Evolutionary conservation across 306 rosid genomes (phyloP).

Genomic region (Cajanus cajan): DNA sequence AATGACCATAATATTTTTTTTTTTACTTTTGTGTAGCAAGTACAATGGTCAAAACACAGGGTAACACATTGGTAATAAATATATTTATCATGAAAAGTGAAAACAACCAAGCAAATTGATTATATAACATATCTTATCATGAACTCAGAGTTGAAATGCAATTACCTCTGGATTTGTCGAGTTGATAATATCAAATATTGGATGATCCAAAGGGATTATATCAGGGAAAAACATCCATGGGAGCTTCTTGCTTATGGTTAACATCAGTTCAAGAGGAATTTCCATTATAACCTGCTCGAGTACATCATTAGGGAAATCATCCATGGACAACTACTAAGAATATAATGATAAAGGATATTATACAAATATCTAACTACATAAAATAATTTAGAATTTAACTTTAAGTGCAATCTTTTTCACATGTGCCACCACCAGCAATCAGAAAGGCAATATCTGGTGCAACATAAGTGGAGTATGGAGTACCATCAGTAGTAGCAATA

Average conservation of each 20-base stretch:
- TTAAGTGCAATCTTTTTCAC: not conserved
- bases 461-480: not conserved
- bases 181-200: slow-evolving; percentile 90
- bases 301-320: slow-evolving; percentile 25
- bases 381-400: not conserved
- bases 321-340: not conserved
- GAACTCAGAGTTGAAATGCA: slow-evolving; percentile 9
- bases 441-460: not conserved
- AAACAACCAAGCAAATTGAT: not conserved
- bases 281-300: slow-evolving; percentile 85
- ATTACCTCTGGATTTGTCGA: slow-evolving; percentile 91
- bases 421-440: not conserved
- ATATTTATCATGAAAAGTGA: not conserved
- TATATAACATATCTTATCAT: not conserved
- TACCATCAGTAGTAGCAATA: not conserved
- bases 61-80: not conserved
- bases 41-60: not conserved
- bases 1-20: not conserved
- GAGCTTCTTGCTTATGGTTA: slow-evolving; percentile 81
- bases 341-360: not conserved
- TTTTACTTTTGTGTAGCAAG: not conserved
- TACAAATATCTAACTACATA: not conserved
- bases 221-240: slow-evolving; percentile 99
- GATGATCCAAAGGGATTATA: slow-evolving; percentile 89
- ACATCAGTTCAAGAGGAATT: slow-evolving; percentile 89